Evolutionary conservation across 805 yeast genomes (phyloP).

Genomic region (Yarrowia divulgata): DNA sequence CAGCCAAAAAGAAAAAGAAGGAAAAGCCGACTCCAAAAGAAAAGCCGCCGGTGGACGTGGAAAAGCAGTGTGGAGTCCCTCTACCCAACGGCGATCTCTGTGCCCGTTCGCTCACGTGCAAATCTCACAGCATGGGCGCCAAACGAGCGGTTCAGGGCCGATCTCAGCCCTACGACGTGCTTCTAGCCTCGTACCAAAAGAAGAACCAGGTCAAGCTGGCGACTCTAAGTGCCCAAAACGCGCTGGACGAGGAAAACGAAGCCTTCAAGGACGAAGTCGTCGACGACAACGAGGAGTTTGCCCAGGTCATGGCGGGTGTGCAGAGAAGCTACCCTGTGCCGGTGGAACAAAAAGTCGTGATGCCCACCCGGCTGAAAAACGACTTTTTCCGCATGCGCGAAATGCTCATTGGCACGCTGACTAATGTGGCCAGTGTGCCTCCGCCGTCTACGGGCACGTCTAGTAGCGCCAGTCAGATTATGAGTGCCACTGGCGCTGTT

Average conservation of each 20-base stretch:
- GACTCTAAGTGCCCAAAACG: slow-evolving; percentile 51
- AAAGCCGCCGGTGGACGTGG: slow-evolving; percentile 85
- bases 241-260: slow-evolving; percentile 49
- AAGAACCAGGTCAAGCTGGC: slow-evolving; percentile 87
- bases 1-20: slow-evolving; percentile 46
- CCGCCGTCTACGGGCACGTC: slow-evolving; percentile 9
- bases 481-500: slow-evolving; percentile 50
- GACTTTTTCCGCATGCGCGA: slow-evolving; percentile 88
- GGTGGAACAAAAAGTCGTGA: slow-evolving; percentile 72
- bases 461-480: slow-evolving; percentile 44
- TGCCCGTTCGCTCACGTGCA: slow-evolving; percentile 89
- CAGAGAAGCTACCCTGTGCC: slow-evolving; percentile 82
- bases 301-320: slow-evolving; percentile 85
- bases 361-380: slow-evolving; percentile 74
- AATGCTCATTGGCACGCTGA: slow-evolving; percentile 84
- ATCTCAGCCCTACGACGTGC: slow-evolving; percentile 82
- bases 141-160: slow-evolving; percentile 89
- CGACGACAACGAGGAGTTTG: slow-evolving; percentile 89
- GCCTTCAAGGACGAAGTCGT: slow-evolving; percentile 50
- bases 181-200: slow-evolving; percentile 85
- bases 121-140: slow-evolving; percentile 94
- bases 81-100: slow-evolving; percentile 87
- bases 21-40: slow-evolving; percentile 55
- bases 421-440: slow-evolving; percentile 41
- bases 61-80: slow-evolving; percentile 90